Conservation (phyloP, 2,329 filamentous ascomycete species). For the Cryphonectria naterciae region DNA sequence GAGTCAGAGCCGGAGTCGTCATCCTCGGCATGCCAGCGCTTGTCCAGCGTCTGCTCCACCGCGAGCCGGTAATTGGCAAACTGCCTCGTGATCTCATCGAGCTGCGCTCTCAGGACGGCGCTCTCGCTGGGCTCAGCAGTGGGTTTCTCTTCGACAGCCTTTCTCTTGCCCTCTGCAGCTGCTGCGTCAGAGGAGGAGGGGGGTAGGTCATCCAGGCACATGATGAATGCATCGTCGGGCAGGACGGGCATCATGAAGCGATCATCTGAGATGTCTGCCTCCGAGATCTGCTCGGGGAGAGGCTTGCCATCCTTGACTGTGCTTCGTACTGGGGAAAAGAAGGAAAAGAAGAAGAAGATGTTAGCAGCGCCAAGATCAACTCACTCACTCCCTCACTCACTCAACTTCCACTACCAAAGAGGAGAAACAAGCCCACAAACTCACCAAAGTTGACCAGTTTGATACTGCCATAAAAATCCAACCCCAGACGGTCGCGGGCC, state of each 20-base stretch:
- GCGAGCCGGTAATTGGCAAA: constrained; percentile 68
- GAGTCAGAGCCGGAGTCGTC: constrained; percentile 36
- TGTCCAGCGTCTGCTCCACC: constrained; percentile 68
- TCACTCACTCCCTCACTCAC: not conserved
- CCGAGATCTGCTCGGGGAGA: constrained; percentile 62
- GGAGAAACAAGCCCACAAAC: constrained; percentile 41
- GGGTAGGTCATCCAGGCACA: constrained; percentile 80
- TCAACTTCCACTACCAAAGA: not conserved
- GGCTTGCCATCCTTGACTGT: constrained; percentile 48
- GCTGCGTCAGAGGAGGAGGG: constrained; percentile 26
- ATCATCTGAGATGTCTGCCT: constrained; percentile 70
- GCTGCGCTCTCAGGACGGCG: constrained; percentile 61
- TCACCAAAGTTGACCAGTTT: constrained; percentile 73
- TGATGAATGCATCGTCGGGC: constrained; percentile 87
- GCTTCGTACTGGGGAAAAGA: constrained; percentile 49
- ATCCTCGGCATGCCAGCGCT: constrained; percentile 64
- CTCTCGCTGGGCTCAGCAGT: constrained; percentile 46
- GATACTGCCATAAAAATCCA: constrained; percentile 75
- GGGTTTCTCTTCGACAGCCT: constrained; percentile 37
- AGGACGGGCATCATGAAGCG: constrained; percentile 78
- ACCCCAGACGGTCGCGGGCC: constrained; percentile 57
- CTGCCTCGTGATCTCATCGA: constrained; percentile 62
- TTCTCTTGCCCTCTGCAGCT: constrained; percentile 35
- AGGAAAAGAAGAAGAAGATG: not conserved
- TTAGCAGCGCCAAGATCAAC: not conserved